Conservation (phyloP, 2,329 filamentous ascomycete genomes). For the Pseudogymnoascus sp. region DNA sequence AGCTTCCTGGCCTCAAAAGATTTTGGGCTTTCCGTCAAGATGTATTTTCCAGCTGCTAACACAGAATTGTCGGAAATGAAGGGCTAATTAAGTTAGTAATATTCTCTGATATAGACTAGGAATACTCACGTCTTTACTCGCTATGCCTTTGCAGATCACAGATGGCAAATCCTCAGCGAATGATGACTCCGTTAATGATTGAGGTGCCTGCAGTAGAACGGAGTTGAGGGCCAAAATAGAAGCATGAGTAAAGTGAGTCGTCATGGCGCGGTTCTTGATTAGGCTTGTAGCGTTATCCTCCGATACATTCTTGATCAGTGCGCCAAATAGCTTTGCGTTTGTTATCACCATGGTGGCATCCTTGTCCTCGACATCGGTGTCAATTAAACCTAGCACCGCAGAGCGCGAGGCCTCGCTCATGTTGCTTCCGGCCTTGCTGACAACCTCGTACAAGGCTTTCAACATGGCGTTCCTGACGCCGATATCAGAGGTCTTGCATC, state of each 20-base stretch:
- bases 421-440: conserved; percentile 86
- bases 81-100: conserved; percentile 40
- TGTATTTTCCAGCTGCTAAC: conserved; percentile 82
- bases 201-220: conserved; percentile 71
- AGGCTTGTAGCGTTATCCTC: conserved; percentile 53
- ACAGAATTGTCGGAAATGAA: conserved; percentile 83
- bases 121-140: conserved; percentile 60
- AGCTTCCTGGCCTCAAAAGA: conserved; percentile 69
- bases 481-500: conserved; percentile 77
- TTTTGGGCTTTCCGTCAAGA: conserved; percentile 61
- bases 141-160: conserved; percentile 72
- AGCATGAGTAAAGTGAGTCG: conserved; percentile 62
- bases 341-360: conserved; percentile 78
- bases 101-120: conserved; percentile 3
- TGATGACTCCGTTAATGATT: conserved; percentile 53
- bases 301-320: conserved; percentile 78
- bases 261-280: conserved; percentile 68
- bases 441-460: conserved; percentile 90
- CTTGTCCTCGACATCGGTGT: conserved; percentile 67
- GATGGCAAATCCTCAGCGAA: conserved; percentile 66
- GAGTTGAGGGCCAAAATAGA: conserved; percentile 85
- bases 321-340: conserved; percentile 81
- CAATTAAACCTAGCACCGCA: conserved; percentile 81
- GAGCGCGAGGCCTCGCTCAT: conserved; percentile 88
- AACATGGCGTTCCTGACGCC: conserved; percentile 95